These are phyloP conservation scores for Puccinia horiana DNA, from an alignment of 1,284 basidiomycete genomes.

Conservation along the genomic window DNA sequence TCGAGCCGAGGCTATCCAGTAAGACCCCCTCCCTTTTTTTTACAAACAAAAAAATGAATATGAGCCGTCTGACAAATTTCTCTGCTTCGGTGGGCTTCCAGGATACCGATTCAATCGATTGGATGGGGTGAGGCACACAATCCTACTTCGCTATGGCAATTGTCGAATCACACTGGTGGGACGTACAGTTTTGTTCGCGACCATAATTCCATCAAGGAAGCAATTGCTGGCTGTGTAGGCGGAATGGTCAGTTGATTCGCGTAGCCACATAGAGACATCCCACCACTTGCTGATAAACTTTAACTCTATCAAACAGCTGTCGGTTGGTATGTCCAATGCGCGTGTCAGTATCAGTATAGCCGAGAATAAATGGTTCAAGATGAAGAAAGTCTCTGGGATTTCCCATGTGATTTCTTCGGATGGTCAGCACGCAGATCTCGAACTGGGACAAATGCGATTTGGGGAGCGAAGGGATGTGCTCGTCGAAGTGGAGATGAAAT, in stretches of 20 bases:
- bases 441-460: constrained; percentile 86
- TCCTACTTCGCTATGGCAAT: constrained; percentile 95
- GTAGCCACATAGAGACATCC: not conserved
- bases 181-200: constrained; percentile 97
- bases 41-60: too few relatives aligned
- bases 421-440: constrained; percentile 89
- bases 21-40: too few relatives aligned
- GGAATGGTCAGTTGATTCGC: constrained; percentile 65
- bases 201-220: constrained; percentile 87
- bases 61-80: constrained; percentile 10
- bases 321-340: constrained; percentile 81
- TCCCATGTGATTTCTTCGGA: constrained; percentile 78
- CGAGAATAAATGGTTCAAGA: constrained; percentile 75
- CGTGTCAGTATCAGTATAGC: constrained; percentile 87
- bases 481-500: constrained; percentile 83
- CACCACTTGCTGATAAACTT: not conserved
- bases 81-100: constrained; percentile 51
- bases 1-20: constrained; percentile 88
- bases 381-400: constrained; percentile 84
- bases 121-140: constrained; percentile 96
- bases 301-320: constrained; percentile 64
- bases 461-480: constrained; percentile 92
- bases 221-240: constrained; percentile 84
- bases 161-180: constrained; percentile 93
- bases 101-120: constrained; percentile 89